Evolutionary conservation across 1,139 yeast genomes (phyloP).

Genomic region (Diutina pseudorugosa): DNA sequence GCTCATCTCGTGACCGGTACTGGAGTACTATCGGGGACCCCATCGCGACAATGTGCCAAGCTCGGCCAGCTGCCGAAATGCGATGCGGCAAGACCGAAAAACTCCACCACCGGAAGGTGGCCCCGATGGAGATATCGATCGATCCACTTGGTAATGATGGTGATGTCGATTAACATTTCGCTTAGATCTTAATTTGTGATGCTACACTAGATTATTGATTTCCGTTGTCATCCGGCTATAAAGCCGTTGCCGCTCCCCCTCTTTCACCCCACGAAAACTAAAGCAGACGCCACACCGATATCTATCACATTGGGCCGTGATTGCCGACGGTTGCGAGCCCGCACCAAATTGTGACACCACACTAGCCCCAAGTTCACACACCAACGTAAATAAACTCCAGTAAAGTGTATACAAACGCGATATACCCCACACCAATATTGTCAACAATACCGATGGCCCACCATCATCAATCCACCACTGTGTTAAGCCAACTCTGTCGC

Average conservation of each 20-base stretch:
- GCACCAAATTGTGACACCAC: not conserved
- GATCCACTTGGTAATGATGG: no score
- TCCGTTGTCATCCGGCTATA: no score
- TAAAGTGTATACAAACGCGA: not conserved
- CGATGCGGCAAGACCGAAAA: not conserved
- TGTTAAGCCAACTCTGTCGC: not conserved
- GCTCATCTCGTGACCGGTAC: constrained; percentile 41
- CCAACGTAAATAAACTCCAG: not conserved
- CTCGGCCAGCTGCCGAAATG: not conserved
- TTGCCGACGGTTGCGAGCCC: not conserved
- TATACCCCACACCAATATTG: not conserved
- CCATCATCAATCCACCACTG: not conserved
- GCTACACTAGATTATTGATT: no score
- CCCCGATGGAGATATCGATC: not conserved
- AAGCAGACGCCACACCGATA: no score
- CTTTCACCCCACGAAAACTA: no score
- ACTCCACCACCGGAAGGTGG: not conserved
- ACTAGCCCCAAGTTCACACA: not conserved
- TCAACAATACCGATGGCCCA: not conserved
- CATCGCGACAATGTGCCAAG: not conserved
- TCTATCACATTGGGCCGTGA: no score
- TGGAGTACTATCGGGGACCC: not conserved
- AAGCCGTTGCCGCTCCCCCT: no score
- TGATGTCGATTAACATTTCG: no score
- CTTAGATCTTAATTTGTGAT: no score